Evolutionary conservation across 202 grass and related monocot genomes (phyloP).

Genomic region (Brachypodium distachyon): DNA sequence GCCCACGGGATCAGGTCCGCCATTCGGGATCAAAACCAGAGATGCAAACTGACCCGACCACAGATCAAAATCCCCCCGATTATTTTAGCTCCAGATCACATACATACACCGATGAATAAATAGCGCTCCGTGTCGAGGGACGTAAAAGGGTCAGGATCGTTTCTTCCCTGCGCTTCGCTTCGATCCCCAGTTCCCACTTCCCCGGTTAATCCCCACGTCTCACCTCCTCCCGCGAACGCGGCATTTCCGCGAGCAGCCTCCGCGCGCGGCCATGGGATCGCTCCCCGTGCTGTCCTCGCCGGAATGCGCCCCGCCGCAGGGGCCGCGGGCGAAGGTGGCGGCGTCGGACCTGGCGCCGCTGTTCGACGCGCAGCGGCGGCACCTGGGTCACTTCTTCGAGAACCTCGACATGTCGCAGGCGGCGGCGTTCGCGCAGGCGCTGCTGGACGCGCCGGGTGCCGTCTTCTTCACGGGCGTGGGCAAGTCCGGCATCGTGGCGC

Average conservation of each 20-base stretch:
- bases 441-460: slow-evolving; percentile 65
- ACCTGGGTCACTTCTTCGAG: slow-evolving; percentile 93
- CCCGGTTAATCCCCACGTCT: neutral
- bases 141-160: too few species aligned
- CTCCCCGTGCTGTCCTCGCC: slow-evolving; percentile 12
- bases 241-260: slow-evolving; percentile 17
- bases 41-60: too few species aligned
- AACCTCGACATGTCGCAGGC: slow-evolving; percentile 66
- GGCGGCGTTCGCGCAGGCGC: slow-evolving; percentile 71
- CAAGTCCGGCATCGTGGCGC: slow-evolving; percentile 83
- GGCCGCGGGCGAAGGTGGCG: neutral
- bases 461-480: slow-evolving; percentile 95
- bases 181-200: neutral
- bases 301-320: neutral
- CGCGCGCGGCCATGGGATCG: slow-evolving; percentile 30
- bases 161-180: too few species aligned
- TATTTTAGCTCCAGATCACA: too few species aligned
- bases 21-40: too few species aligned
- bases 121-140: too few species aligned
- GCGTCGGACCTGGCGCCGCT: slow-evolving; percentile 54
- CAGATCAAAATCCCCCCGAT: too few species aligned
- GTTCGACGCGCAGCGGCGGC: slow-evolving; percentile 67
- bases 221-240: neutral
- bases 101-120: too few species aligned
- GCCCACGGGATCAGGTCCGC: too few species aligned